A percentile compares a stretch with the other conserved stretches of the same genome.
These are phyloP conservation scores for Alternaria postmessia DNA, from an alignment of 2,329 filamentous ascomycete species.

Conservation along the genomic window DNA sequence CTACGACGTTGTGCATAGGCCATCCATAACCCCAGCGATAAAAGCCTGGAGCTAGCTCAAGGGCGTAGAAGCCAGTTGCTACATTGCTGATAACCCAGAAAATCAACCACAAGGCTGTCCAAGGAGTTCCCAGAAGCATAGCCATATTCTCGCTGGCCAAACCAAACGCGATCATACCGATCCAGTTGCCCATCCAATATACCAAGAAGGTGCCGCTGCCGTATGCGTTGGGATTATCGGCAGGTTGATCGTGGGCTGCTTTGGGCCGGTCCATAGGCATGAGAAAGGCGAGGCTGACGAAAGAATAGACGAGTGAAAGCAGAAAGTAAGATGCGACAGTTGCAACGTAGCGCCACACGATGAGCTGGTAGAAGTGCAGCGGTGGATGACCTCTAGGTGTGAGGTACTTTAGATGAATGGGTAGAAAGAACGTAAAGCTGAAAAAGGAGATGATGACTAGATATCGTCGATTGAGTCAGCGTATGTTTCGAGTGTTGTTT, in stretches of 20 bases:
- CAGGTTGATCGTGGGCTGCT: constrained; percentile 55
- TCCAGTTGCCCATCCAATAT: constrained; percentile 70
- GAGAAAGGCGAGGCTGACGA: constrained; percentile 68
- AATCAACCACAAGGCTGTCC: constrained; percentile 70
- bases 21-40: constrained; percentile 70
- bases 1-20: constrained; percentile 69
- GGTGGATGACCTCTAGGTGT: constrained; percentile 63
- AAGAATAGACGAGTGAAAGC: constrained; percentile 67
- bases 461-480: constrained; percentile 36
- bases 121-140: constrained; percentile 68
- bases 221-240: constrained; percentile 62
- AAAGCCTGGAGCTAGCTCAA: constrained; percentile 65
- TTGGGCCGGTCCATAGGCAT: constrained; percentile 64
- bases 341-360: constrained; percentile 65
- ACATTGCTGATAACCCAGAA: constrained; percentile 74
- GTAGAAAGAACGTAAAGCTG: constrained; percentile 70
- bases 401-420: constrained; percentile 68
- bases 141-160: constrained; percentile 71
- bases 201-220: constrained; percentile 66
- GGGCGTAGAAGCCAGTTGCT: constrained; percentile 65
- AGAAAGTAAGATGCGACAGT: constrained; percentile 67
- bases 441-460: constrained; percentile 73
- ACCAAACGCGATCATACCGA: constrained; percentile 69
- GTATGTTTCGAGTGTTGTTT: not conserved
- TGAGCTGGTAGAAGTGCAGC: constrained; percentile 65